Base-by-base conservation (phyloP, 331 rosid species). In the Dryas integrifolia region DNA sequence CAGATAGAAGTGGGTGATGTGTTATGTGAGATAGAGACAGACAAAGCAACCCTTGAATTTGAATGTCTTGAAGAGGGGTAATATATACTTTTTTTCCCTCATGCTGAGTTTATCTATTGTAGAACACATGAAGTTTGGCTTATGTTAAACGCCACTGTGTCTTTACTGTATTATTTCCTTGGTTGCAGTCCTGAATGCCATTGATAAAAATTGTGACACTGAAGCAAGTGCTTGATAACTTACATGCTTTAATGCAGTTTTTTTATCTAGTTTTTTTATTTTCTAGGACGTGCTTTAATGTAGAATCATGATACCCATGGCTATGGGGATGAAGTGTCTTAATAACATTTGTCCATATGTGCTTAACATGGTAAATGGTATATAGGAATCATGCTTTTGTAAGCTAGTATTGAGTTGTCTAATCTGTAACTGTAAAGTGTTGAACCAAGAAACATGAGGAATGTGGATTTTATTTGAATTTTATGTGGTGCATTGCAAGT, bases 1-100 rank as follows among this genome's bases (percentile, higher is more conserved):
- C 92, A 94, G 98, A 89, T 94, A 73, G 96, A 88, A 75, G 97
- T 94, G 79, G 98, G 98, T 73, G 97, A 94, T 82, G 88, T 94
- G 41, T 63, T 94, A 69, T 94, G 98, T 75, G 98, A 94, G 89
- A 94, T 94, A 86, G 97, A 91, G 87, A 94, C 98, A 40, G 97
- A 91, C 81, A 94, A 94, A 85, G 98, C 98, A 68, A 94, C 98
- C 68, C 82, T 94, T 74, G 98, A 94, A 83, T 94, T 88, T 76
- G 98, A 94, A 82, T 62, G 70, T 72, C 92, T 94, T 72, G 98
- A 94, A 83, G 98, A 94, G 86, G 98, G 98, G 98, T 94, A 89
- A 71, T 73, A 35, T 50, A 24, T 56, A 16, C 4, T 73, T 78
- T 83, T 85, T 87, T 8, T 15, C 67, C 75, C 74, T 61, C 80